A percentile compares a stretch with the other conserved stretches of the same genome.
These are phyloP conservation scores for Phytophthora constricta DNA, from an alignment of 352 stramenopile species.

Conservation along the genomic window DNA sequence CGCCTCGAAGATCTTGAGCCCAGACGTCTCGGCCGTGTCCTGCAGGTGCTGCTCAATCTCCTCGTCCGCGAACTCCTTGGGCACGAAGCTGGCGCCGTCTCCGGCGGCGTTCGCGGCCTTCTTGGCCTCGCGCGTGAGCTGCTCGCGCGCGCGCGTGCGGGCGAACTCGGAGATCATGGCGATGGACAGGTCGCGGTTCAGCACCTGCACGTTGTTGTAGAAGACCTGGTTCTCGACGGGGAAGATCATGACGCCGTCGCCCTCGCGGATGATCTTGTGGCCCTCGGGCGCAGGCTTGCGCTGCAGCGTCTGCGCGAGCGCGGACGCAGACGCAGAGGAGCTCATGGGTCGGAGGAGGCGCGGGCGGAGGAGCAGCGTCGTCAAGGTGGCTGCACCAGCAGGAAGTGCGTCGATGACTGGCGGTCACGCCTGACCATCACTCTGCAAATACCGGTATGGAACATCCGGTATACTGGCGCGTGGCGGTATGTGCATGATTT, in stretches of 20 bases:
- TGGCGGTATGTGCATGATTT: slow-evolving; percentile 24
- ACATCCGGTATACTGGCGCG: too few species aligned
- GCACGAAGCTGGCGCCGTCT: slow-evolving; percentile 42
- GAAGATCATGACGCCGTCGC: slow-evolving; percentile 92
- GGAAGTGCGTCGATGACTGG: slow-evolving; percentile 1
- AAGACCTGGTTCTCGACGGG: slow-evolving; percentile 92
- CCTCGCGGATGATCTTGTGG: slow-evolving; percentile 91
- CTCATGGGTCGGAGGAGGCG: slow-evolving; percentile 32
- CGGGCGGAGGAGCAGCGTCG: slow-evolving; percentile 5
- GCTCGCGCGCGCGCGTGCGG: slow-evolving; percentile 83
- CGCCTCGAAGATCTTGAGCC: slow-evolving; percentile 98
- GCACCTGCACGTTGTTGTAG: slow-evolving; percentile 95
- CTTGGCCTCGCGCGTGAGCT: slow-evolving; percentile 77
- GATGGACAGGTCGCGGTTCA: slow-evolving; percentile 99
- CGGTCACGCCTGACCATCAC: neutral
- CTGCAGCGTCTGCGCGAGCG: slow-evolving; percentile 69
- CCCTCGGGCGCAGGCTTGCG: slow-evolving; percentile 60
- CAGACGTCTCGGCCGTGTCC: slow-evolving; percentile 73
- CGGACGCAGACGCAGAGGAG: slow-evolving; percentile 48
- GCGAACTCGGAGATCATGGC: slow-evolving; percentile 98
- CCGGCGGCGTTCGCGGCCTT: slow-evolving; percentile 52
- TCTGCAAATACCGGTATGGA: too few species aligned
- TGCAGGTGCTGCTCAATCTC: slow-evolving; percentile 77
- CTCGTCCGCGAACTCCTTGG: slow-evolving; percentile 64
- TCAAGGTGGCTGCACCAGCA: slow-evolving; percentile 36